Evolutionary conservation across 768 basidiomycete species (phyloP).

Genomic region (Boletus tylopilopsis): DNA sequence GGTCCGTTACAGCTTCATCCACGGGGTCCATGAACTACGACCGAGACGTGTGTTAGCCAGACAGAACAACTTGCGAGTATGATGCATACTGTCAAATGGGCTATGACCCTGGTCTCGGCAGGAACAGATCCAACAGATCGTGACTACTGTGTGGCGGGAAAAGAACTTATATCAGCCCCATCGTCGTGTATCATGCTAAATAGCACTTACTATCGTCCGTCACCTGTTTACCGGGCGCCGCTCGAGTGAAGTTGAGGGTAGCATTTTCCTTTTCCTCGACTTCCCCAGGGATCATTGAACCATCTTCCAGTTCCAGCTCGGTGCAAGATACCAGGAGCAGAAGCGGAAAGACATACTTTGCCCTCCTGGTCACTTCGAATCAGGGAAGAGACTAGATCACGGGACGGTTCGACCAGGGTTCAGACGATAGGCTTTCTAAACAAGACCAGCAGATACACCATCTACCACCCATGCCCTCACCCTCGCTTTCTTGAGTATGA

Average conservation of each 20-base stretch:
- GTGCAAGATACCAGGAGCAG: too few species aligned
- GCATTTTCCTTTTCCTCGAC: slow-evolving; percentile 49
- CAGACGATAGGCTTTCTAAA: too few species aligned
- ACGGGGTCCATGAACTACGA: slow-evolving; percentile 50
- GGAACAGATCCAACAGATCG: slow-evolving; percentile 55
- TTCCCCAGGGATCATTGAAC: too few species aligned
- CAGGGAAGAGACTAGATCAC: too few species aligned
- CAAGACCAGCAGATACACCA: too few species aligned
- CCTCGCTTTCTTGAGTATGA: too few species aligned
- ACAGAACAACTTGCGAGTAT: not conserved
- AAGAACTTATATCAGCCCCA: not conserved
- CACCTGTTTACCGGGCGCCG: slow-evolving; percentile 47
- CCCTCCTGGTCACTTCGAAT: too few species aligned
- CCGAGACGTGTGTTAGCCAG: not conserved
- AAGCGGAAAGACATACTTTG: too few species aligned
- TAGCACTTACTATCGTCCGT: slow-evolving; percentile 46
- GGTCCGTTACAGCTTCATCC: slow-evolving; percentile 45
- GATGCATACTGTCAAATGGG: slow-evolving; percentile 40
- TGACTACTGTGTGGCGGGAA: slow-evolving; percentile 41
- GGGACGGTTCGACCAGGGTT: too few species aligned
- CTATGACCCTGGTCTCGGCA: slow-evolving; percentile 36
- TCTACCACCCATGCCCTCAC: too few species aligned
- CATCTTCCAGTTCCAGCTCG: too few species aligned
- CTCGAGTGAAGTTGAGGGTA: slow-evolving; percentile 36
- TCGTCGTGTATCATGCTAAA: not conserved